Percentiles rank a stretch among this genome's conserved stretches.
Evolutionary conservation across 2,329 filamentous ascomycete species (phyloP).

Genomic region (Hirsutella rhossiliensis): DNA sequence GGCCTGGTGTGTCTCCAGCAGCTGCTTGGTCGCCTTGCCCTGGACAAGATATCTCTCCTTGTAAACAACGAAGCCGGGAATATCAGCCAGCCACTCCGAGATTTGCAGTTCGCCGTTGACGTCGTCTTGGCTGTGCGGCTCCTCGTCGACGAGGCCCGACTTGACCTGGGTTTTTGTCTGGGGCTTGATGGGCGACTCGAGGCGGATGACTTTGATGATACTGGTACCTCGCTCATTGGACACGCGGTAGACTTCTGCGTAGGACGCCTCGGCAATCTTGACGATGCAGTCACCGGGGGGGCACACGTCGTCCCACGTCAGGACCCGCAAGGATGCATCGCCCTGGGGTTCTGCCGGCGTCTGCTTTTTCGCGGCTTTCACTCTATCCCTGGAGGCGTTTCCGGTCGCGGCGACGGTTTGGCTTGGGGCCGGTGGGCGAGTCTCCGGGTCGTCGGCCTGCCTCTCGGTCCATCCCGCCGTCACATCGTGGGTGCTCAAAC

Average conservation of each 20-base stretch:
- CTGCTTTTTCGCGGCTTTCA: not conserved
- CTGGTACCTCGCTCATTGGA: slow-evolving; percentile 46
- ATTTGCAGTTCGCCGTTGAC: slow-evolving; percentile 48
- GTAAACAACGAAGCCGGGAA: slow-evolving; percentile 54
- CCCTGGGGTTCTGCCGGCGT: slow-evolving; percentile 4
- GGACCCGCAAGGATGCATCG: slow-evolving; percentile 23
- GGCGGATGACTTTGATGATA: slow-evolving; percentile 53
- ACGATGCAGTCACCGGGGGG: slow-evolving; percentile 38
- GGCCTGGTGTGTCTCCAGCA: slow-evolving; percentile 47
- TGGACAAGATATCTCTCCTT: slow-evolving; percentile 50
- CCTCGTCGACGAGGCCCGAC: slow-evolving; percentile 44
- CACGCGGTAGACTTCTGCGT: slow-evolving; percentile 53
- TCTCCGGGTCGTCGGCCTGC: not conserved
- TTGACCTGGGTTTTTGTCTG: slow-evolving; percentile 44
- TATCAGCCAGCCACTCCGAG: slow-evolving; percentile 50
- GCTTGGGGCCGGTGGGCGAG: not conserved
- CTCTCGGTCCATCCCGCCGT: not conserved
- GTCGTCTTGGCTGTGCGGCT: slow-evolving; percentile 41
- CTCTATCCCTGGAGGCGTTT: not conserved
- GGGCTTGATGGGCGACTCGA: slow-evolving; percentile 43
- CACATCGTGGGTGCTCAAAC: not conserved
- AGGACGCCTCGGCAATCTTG: slow-evolving; percentile 57
- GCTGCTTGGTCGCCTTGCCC: slow-evolving; percentile 38
- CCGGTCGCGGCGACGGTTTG: not conserved
- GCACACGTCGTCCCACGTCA: slow-evolving; percentile 48